Conservation (phyloP, 768 basidiomycete species). For the Collybia sordida region DNA sequence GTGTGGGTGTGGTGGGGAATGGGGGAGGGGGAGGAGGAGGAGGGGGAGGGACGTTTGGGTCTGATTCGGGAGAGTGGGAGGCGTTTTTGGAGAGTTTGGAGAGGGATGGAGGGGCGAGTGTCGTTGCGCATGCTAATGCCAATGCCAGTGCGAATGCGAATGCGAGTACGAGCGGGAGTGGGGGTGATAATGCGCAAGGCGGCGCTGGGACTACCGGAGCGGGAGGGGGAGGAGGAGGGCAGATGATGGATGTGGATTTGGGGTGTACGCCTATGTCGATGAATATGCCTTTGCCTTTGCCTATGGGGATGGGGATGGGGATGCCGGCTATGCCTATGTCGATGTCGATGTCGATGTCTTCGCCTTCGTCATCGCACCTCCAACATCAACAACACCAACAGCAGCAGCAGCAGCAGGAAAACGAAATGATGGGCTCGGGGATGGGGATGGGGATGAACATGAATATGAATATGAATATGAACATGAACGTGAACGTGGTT, state of each 20-base stretch:
- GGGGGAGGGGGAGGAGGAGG: not conserved
- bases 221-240: not conserved
- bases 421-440: not conserved
- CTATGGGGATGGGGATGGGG: not conserved
- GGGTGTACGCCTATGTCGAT: not conserved
- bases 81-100: conserved; percentile 14
- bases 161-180: not conserved
- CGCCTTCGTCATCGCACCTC: not conserved
- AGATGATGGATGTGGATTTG: not conserved
- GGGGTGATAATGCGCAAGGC: no score
- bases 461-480: conserved; percentile 14
- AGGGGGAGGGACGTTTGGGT: conserved; percentile 3
- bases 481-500: conserved; percentile 18
- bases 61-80: conserved; percentile 13
- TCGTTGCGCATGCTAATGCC: not conserved
- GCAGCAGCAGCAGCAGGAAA: not conserved
- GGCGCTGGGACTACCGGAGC: not conserved
- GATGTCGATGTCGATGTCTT: not conserved
- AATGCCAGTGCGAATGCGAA: not conserved
- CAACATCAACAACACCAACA: not conserved
- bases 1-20: not conserved
- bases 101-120: conserved; percentile 5
- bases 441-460: conserved; percentile 1
- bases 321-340: not conserved
- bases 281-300: not conserved